phyloP scores from a whole-genome alignment of 139 green algal genomes.

The Astrephomene gubernaculifera region DNA sequence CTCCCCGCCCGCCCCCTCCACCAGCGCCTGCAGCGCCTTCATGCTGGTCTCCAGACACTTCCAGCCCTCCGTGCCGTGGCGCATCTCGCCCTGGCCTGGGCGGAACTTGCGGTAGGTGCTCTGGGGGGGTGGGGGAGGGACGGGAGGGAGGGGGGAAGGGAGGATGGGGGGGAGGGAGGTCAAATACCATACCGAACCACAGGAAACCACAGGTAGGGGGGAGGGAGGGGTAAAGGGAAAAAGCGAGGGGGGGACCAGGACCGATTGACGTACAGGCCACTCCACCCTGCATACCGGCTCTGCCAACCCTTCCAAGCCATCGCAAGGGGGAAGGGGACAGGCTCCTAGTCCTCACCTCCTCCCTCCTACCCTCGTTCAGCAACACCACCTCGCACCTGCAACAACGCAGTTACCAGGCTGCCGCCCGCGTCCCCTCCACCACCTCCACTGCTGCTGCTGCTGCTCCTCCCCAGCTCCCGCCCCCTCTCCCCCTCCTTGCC shows the following conservation, averaged over 20 bases:
- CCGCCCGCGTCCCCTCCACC: background rate
- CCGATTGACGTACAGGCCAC: too few relatives aligned
- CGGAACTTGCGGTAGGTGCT: slow-evolving; percentile 15
- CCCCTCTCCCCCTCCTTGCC: background rate
- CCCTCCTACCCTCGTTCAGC: too few relatives aligned
- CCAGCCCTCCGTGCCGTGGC: slow-evolving; percentile 94
- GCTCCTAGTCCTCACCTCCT: too few relatives aligned
- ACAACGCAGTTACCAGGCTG: slow-evolving; percentile 24
- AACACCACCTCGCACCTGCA: slow-evolving; percentile 19
- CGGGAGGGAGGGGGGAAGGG: background rate
- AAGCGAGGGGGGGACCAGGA: too few relatives aligned
- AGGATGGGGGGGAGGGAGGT: too few relatives aligned
- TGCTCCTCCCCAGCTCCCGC: background rate
- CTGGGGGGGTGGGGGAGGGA: background rate
- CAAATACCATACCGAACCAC: too few relatives aligned
- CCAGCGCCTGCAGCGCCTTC: slow-evolving; percentile 49
- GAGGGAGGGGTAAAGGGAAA: too few relatives aligned
- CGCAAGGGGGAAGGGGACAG: too few relatives aligned
- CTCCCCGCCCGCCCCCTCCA: background rate
- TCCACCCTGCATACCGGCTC: too few relatives aligned
- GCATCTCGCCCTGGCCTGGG: slow-evolving; percentile 75
- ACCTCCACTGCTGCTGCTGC: background rate
- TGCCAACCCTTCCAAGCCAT: too few relatives aligned
- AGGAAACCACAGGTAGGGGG: too few relatives aligned
- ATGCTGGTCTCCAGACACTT: slow-evolving; percentile 83